phyloP scores from a whole-genome alignment of 2,329 filamentous ascomycete species.

The Gremmenia infestans region DNA sequence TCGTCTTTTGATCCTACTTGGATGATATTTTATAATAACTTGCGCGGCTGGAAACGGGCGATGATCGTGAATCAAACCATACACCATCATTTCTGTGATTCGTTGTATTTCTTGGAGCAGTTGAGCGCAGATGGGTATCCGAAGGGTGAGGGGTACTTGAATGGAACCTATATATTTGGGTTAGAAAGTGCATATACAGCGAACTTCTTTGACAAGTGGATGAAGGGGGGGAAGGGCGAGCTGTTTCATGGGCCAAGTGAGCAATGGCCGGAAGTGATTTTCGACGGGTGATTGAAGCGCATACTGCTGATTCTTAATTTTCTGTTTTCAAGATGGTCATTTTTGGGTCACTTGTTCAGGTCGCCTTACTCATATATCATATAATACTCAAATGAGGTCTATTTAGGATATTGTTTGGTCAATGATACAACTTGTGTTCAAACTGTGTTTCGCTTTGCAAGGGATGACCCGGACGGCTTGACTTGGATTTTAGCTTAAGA shows the following conservation, averaged over 20 bases:
- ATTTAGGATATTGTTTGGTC: too few species aligned
- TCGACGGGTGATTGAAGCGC: too few species aligned
- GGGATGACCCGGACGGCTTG: too few species aligned
- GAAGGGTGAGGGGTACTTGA: constrained; percentile 8
- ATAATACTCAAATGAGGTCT: too few species aligned
- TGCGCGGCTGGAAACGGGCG: constrained; percentile 20
- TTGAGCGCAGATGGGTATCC: constrained; percentile 2
- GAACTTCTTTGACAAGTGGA: constrained; percentile 19
- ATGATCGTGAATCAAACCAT: constrained; percentile 8
- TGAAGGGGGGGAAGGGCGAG: constrained; percentile 10
- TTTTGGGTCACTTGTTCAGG: too few species aligned
- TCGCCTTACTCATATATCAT: too few species aligned
- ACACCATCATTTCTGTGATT: constrained; percentile 20
- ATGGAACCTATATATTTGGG: constrained; percentile 17
- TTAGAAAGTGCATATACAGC: constrained; percentile 20
- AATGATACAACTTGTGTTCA: too few species aligned
- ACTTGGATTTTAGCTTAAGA: too few species aligned
- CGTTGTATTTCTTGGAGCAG: constrained; percentile 9
- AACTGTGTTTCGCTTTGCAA: too few species aligned
- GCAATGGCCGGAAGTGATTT: too few species aligned
- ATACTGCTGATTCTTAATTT: too few species aligned
- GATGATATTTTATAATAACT: constrained; percentile 8
- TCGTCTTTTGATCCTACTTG: constrained; percentile 10
- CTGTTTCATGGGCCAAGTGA: constrained; percentile 8
- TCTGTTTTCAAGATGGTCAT: too few species aligned